Percentiles rank a stretch among this genome's conserved stretches.
phyloP scores from a whole-genome alignment of 129 eudicot species.

The Centella asiatica region DNA sequence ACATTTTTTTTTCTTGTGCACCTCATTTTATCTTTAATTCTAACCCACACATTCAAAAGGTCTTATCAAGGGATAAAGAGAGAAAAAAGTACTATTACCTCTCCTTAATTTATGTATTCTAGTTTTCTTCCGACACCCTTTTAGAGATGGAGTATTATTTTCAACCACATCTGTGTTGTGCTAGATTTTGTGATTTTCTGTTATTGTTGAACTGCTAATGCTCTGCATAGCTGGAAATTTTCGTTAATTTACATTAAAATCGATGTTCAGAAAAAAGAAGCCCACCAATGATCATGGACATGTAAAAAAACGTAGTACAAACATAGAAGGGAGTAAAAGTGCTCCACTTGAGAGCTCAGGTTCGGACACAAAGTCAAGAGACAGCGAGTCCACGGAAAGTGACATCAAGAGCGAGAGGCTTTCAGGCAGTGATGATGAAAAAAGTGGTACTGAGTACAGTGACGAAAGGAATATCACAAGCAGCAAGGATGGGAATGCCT shows the following conservation, averaged over 20 bases:
- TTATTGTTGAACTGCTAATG: not conserved
- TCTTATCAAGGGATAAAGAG: no score
- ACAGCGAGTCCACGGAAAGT: conserved; percentile 25
- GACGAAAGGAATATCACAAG: conserved; percentile 19
- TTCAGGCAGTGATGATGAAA: not conserved
- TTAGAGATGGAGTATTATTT: no score
- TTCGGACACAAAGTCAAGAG: conserved; percentile 17
- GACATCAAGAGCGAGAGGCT: conserved; percentile 18
- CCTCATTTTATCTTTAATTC: no score
- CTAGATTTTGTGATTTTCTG: not conserved
- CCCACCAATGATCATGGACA: conserved; percentile 25
- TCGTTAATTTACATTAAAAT: not conserved
- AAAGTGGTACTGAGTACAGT: conserved; percentile 25
- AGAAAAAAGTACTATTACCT: no score
- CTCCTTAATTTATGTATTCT: no score
- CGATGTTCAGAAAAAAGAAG: conserved; percentile 45
- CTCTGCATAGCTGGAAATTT: not conserved
- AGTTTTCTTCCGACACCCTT: no score
- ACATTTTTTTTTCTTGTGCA: no score
- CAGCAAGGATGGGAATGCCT: conserved; percentile 7
- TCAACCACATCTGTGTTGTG: not conserved
- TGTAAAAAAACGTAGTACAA: conserved; percentile 12
- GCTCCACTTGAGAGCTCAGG: conserved; percentile 15
- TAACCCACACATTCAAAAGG: no score
- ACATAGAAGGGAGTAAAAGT: conserved; percentile 10